Evolutionary conservation across 2,329 filamentous ascomycete species (phyloP), one percentile per base, ranked within the genome.

Genomic region (Colletotrichum lini): DNA sequence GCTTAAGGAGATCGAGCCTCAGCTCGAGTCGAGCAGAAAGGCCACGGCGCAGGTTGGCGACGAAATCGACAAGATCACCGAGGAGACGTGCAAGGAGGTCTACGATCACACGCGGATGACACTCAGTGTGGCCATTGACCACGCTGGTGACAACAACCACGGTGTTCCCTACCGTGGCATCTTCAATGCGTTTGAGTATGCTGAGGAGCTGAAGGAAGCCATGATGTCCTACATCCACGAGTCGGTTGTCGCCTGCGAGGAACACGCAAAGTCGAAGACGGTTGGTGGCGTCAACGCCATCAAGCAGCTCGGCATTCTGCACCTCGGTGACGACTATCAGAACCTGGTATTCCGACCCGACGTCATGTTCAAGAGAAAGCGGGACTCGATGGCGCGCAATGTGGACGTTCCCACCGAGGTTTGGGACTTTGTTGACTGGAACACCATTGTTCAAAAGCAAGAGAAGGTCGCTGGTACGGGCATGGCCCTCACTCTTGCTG

Each of bases 381-480:
- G 91, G 71, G 94, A 99, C 80, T 90, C 91, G 2, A 84, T 98
- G 50, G 95, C 94, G 7, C 91, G 94, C 74, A 92, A 97, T 78
- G 91, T 98, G 18, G 91, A 98, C 72, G 91, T 98, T 23, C 91
- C 96, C 65, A 93, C 96, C 4, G 95, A 99, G 78, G 76, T 98
- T 0, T 93, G 88, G 88, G 96, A 99, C 83, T 98, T 99, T 85
- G 94, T 99, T 77, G 96, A 99, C 81, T 87, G 95, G 80, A 88
- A 91, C 21, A 93, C 91, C 13, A 83, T 98, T 7, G 88, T 97
- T 84, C 94, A 98, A 78, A 89, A 91, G 65, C 96, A 98, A 80
- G 96, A 99, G 82, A 99, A 98, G 86, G 88, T 97, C 67, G 95
- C 96, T 7, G 94, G 96, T 49, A 97, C 95, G 3, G 93, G 96